Evolutionary conservation across 257 asterid genomes (phyloP), one percentile per base, ranked within the genome.

Genomic region (Verbena officinalis): DNA sequence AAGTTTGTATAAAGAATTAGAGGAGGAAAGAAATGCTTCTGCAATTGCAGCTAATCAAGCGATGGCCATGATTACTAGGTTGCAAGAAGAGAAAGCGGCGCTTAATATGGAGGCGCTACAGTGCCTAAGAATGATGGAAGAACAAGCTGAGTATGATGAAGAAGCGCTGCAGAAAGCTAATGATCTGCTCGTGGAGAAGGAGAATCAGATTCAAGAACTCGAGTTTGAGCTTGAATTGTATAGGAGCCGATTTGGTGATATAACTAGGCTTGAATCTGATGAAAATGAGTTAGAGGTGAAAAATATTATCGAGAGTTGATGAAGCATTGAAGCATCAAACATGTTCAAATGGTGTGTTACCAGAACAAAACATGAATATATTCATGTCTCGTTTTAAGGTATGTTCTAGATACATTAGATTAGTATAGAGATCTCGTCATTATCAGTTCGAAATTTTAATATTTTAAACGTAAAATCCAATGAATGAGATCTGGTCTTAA

Each of bases 11-110:
- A 81, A 75, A 68, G 98, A 91, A 38, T 73, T 91, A 57, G 98
- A 91, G 80, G 98, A 91, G 64, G 98, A 91, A 79, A 77, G 95
- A 78, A 91, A 74, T 62, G 95, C 98, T 43, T 86, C 98, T 51
- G 83, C 96, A 5, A 77, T 86, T 54, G 96, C 98, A n/a, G 89
- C 86, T 46, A 88, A 86, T 71, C 95, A 91, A 75, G 85, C 98
- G 3, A 86, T 91, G 98, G 94, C 98, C 20, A 91, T 91, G 98
- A 88, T 91, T 67, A 88, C 96, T 53, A 70, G 95, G 67, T 69
- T 91, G 74, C 98, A 91, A 70, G 96, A 88, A 68, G 98, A 91
- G 80, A 91, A 91, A 70, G 89, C 98, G 0, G 69, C 90, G 38
- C 78, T 92, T 24, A 79, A 89, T 45, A 87, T 85, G 96, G 98